Percentiles rank a stretch among this genome's conserved stretches.
Conservation (phyloP, 495 filamentous ascomycete species). For the Sporormia fimetaria region DNA sequence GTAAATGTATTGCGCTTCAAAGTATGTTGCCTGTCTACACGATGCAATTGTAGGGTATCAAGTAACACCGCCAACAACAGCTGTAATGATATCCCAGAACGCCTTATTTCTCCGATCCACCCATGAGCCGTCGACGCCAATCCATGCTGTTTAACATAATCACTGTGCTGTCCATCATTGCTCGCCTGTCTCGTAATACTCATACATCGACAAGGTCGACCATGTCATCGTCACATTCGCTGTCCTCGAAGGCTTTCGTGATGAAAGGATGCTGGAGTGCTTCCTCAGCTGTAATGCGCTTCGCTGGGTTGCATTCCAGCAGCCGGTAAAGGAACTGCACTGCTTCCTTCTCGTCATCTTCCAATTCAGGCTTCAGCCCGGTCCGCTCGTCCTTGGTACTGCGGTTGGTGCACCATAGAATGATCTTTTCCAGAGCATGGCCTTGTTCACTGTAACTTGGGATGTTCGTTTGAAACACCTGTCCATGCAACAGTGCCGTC, state of each 20-base stretch:
- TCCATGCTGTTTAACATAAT: constrained; percentile 5
- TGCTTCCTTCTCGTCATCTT: constrained; percentile 51
- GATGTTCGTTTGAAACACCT: constrained; percentile 80
- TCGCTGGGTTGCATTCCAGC: constrained; percentile 59
- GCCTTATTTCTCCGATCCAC: constrained; percentile 1
- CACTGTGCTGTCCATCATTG: no score
- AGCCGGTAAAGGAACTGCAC: constrained; percentile 55
- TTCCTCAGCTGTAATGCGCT: constrained; percentile 59
- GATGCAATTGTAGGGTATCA: no score
- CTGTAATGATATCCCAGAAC: no score
- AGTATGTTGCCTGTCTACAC: no score
- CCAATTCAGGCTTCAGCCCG: constrained; percentile 35
- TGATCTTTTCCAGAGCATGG: constrained; percentile 79
- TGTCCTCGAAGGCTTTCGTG: constrained; percentile 12
- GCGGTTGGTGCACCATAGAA: constrained; percentile 74
- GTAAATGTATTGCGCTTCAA: no score
- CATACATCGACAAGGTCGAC: constrained; percentile 17
- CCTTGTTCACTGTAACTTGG: constrained; percentile 78
- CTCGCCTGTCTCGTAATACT: no score
- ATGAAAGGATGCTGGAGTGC: constrained; percentile 65
- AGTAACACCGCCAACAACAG: no score
- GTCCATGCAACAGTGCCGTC: constrained; percentile 72
- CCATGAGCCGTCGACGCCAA: constrained; percentile 3
- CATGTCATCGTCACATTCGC: constrained; percentile 21
- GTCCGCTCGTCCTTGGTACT: constrained; percentile 38